Percentiles rank a stretch among this genome's conserved stretches.
Evolutionary conservation across 768 basidiomycete genomes (phyloP).

Genomic region (Daedalea quercina): DNA sequence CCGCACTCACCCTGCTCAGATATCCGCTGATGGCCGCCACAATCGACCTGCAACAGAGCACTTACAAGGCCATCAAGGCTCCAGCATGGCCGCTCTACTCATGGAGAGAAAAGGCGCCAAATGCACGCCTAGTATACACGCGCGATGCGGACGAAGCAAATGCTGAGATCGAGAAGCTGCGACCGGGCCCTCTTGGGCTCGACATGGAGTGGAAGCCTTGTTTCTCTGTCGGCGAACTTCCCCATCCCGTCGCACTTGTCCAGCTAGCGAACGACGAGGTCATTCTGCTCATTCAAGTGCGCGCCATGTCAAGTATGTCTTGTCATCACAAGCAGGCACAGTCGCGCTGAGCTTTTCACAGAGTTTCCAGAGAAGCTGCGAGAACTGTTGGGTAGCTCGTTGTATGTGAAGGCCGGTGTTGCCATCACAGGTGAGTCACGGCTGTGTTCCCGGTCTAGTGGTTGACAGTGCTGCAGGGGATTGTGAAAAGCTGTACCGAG

Average conservation of each 20-base stretch:
- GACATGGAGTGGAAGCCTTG: slow-evolving; percentile 79
- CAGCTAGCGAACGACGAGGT: slow-evolving; percentile 55
- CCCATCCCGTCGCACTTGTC: slow-evolving; percentile 68
- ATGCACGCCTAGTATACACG: slow-evolving; percentile 17
- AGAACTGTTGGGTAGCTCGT: slow-evolving; percentile 44
- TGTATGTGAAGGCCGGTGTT: slow-evolving; percentile 64
- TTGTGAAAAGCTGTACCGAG: slow-evolving; percentile 53
- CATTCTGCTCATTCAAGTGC: slow-evolving; percentile 62
- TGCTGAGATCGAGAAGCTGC: slow-evolving; percentile 11
- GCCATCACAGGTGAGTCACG: slow-evolving; percentile 53
- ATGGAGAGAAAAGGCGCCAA: slow-evolving; percentile 13
- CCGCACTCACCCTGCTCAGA: too few species aligned
- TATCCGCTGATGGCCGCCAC: too few species aligned
- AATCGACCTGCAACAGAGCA: too few species aligned
- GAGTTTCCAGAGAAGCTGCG: slow-evolving; percentile 31
- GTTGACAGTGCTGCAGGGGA: slow-evolving; percentile 41
- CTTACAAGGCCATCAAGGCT: neutral
- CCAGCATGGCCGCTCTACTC: slow-evolving; percentile 11
- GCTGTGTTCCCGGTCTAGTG: neutral
- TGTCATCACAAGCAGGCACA: neutral
- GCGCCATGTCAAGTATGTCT: slow-evolving; percentile 43
- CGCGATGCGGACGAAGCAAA: slow-evolving; percentile 13
- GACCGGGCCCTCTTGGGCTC: slow-evolving; percentile 41
- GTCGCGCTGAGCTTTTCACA: neutral
- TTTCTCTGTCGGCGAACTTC: slow-evolving; percentile 40